Evolutionary conservation across 345 rosid species (phyloP).

Genomic region (Abelmoschus esculentus): DNA sequence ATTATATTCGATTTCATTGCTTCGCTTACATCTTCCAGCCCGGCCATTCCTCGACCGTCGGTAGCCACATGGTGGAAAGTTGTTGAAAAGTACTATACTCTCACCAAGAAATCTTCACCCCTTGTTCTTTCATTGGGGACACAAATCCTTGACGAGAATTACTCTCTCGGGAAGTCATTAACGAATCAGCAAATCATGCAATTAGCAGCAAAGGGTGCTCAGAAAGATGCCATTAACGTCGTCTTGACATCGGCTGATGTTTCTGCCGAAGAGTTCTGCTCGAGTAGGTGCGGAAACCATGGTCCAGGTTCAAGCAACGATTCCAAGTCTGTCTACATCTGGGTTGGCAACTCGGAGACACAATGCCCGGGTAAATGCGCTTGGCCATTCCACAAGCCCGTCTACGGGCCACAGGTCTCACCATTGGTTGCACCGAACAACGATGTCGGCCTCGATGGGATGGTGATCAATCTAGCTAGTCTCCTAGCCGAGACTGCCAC

Average conservation of each 20-base stretch:
- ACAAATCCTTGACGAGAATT: constrained; percentile 21
- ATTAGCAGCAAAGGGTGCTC: constrained; percentile 54
- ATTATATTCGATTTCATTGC: constrained; percentile 53
- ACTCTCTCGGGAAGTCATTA: constrained; percentile 60
- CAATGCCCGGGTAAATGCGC: constrained; percentile 89
- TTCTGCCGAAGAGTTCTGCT: constrained; percentile 42
- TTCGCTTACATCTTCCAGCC: constrained; percentile 35
- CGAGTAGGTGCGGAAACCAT: constrained; percentile 52
- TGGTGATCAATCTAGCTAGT: constrained; percentile 65
- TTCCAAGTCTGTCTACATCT: constrained; percentile 43
- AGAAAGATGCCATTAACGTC: constrained; percentile 40
- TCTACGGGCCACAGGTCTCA: constrained; percentile 63
- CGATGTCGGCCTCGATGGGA: constrained; percentile 74
- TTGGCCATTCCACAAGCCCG: constrained; percentile 87
- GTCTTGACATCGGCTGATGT: constrained; percentile 57
- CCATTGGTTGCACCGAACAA: constrained; percentile 73
- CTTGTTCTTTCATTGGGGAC: constrained; percentile 38
- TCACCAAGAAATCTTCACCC: constrained; percentile 18
- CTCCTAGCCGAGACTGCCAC: constrained; percentile 78
- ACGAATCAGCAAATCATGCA: constrained; percentile 30
- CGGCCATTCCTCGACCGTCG: constrained; percentile 32
- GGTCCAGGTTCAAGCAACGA: constrained; percentile 32
- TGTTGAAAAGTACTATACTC: constrained; percentile 51
- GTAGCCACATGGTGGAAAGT: constrained; percentile 73
- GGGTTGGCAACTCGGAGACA: constrained; percentile 82